Base-by-base conservation (phyloP, 2,329 filamentous ascomycete genomes). In the Stachybotrys chlorohalonatus region DNA sequence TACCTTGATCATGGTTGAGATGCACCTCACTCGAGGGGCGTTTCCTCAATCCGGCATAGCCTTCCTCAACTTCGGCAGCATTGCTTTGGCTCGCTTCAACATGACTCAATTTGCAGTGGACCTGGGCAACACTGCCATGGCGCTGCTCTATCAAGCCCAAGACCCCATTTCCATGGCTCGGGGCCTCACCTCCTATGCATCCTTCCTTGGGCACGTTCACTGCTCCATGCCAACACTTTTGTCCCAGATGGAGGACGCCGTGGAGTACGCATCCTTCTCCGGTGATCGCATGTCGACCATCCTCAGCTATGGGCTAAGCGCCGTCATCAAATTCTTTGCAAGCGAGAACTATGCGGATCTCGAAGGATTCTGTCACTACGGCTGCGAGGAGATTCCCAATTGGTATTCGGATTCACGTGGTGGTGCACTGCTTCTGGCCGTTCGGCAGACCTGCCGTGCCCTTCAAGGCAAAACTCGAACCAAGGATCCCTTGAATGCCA, bases 211-310 rank as follows among this genome's bases (percentile, higher is more conserved):
- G 1, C 89, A 92, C 60, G 73, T 90, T 8, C 79, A 86, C 57
- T 75, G 79, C 52, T 80, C 84, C n/a, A 72, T 90, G 54, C 68
- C 74, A 11, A 70, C 82, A 39, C 77, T 82, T 7, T 75, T 86
- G 8, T 71, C 73, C 2, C 78, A 84, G 55, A 76, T 89, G 31
- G 85, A 89, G 59, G 78, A 79, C 51, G 82, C 85, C 1, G 74
- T 89, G 30, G 86, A 90, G 55, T 81, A 83, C 54, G 81, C 85
- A 0, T 79, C 85, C 1, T 74, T 79, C 17, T 80, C 85, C 2
- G 87, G 87, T 1, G 88, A 93, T 64, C 80, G 86, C 32, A 83
- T 87, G 53, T 80, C 87, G 1, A 84, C 86, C 7, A 84, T 92
- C 36, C 73, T 92, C 9, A 87, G 86, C 60, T 82, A 87, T 52